These are phyloP conservation scores for Diatrype stigma DNA, from an alignment of 2,329 filamentous ascomycete species.

Conservation along the genomic window DNA sequence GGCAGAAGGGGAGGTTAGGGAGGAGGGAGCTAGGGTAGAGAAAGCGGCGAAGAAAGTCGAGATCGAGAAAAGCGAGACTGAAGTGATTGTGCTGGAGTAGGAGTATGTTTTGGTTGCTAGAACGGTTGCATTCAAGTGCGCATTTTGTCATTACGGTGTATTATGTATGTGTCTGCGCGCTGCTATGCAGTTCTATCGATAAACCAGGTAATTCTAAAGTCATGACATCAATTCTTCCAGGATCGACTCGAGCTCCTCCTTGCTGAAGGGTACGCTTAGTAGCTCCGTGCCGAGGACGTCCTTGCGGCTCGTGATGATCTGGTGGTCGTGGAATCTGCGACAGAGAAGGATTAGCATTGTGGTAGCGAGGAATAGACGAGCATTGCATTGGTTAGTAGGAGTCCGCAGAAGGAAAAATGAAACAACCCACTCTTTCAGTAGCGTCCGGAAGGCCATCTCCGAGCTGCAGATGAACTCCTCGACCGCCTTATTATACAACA, in stretches of 20 bases:
- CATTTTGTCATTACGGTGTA: no score
- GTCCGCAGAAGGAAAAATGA: not conserved
- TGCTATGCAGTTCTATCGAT: not conserved
- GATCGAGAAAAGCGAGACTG: not conserved
- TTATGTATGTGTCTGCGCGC: not conserved
- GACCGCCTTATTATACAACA: constrained; percentile 90
- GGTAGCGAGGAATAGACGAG: not conserved
- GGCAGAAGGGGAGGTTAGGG: constrained; percentile 3
- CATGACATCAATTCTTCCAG: constrained; percentile 66
- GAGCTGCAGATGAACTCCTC: constrained; percentile 97
- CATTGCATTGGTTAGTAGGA: no score
- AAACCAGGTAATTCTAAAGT: constrained; percentile 4
- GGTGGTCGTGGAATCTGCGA: constrained; percentile 83
- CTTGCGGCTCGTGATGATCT: constrained; percentile 89
- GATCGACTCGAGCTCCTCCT: constrained; percentile 84
- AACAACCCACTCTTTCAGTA: constrained; percentile 76
- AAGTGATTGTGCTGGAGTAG: no score
- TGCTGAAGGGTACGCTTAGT: constrained; percentile 77
- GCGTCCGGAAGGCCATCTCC: constrained; percentile 89
- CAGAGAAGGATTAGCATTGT: constrained; percentile 16
- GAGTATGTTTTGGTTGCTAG: no score
- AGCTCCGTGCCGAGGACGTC: constrained; percentile 83
- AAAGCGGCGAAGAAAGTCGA: not conserved
- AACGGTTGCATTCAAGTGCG: no score
- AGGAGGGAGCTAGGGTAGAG: not conserved